Base-by-base conservation (phyloP, 176 grass and related monocot genomes). In the Tillandsia fasciculata region DNA sequence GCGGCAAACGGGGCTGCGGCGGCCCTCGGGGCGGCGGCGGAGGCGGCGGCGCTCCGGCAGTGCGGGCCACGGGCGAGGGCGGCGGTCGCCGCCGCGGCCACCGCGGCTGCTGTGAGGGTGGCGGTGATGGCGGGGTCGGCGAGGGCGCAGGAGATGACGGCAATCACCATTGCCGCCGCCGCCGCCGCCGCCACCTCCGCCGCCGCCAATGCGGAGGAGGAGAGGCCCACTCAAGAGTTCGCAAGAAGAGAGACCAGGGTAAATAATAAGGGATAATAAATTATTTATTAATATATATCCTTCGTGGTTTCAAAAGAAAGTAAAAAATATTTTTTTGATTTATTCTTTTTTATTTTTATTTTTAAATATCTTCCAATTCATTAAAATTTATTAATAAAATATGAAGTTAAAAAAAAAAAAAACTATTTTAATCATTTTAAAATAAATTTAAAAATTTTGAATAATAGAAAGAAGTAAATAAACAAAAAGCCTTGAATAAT, bases 61-160 rank as follows among this genome's bases (percentile, higher is more conserved):
- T 86, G 76, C 75, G 68, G 64, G 66, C 1, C 2, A 11, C 73
- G 28, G 80, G 80, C 83, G 76, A 69, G 63, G 64, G 74, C 27
- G 42, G 54, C 51, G 13, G 67, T 67, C 70, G 69, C n/a, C 18
- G 65, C 6, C 20, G 70, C 52, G 51, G 76, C 59, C 18, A 69
- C 49, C 28, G 22, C 76, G 52, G 70, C 72, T 2, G 65, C 9
- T 5, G 87, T 65, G 18, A 84, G 77, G 72, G 53, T 90, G 58
- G 68, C n/a, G 50, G 73, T 52, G 51, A 86, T 83, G 83, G 65
- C 86, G 65, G 80, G 76, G 17, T 83, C 74, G 80, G 87, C 72
- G 18, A 78, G 26, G 47, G 73, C 65, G 24, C 87, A 90, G 72
- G 80, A 86, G 59, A 53, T 74, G 49, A 83, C 83, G 9, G 87